Evolutionary conservation across 2,329 filamentous ascomycete genomes (phyloP).

Genomic region (Drechslerella coelobrocha): DNA sequence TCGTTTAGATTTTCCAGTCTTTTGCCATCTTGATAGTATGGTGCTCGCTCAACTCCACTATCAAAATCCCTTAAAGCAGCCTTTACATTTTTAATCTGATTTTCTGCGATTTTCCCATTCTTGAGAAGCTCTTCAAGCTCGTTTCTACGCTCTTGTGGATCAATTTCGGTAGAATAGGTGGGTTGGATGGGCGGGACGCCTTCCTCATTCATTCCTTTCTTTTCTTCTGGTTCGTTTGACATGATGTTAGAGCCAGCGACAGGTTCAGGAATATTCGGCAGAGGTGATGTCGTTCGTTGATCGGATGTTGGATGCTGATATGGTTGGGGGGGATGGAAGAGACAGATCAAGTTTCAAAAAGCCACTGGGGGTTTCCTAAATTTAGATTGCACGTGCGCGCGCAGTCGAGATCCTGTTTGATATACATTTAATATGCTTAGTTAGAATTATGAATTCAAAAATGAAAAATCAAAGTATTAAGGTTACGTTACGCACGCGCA

Average conservation of each 20-base stretch:
- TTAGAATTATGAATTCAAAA: background rate
- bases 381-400: constrained; percentile 5
- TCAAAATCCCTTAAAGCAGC: constrained; percentile 31
- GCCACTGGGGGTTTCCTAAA: constrained; percentile 1
- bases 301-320: constrained; percentile 9
- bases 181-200: constrained; percentile 24
- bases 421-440: constrained; percentile 5
- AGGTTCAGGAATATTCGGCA: background rate
- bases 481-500: background rate
- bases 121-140: constrained; percentile 36
- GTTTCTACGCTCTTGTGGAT: constrained; percentile 21
- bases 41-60: constrained; percentile 20
- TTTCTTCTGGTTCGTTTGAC: constrained; percentile 24
- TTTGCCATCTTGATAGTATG: constrained; percentile 26
- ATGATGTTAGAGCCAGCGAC: constrained; percentile 17
- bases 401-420: constrained; percentile 9
- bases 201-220: constrained; percentile 18
- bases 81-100: constrained; percentile 35
- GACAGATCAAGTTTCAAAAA: constrained; percentile 11
- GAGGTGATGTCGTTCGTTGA: constrained; percentile 5
- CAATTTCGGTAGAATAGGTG: constrained; percentile 12
- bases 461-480: background rate
- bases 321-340: background rate
- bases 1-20: constrained; percentile 24
- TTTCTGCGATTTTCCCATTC: constrained; percentile 25